Evolutionary conservation across 768 basidiomycete genomes (phyloP).

Genomic region (Mycena amicta): DNA sequence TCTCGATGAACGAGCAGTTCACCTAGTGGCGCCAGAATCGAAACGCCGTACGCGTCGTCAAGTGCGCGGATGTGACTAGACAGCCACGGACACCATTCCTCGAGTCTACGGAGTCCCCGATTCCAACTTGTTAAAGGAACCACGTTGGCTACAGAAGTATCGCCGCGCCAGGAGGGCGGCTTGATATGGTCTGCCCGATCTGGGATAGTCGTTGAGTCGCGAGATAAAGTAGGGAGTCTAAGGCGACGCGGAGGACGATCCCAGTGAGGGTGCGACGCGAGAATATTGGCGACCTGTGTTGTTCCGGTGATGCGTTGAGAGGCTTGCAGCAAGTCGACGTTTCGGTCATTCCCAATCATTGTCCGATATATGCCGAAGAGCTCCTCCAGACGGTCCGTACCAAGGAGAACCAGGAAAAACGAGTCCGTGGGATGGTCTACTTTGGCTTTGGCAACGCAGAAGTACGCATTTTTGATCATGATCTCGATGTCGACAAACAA

Average conservation of each 20-base stretch:
- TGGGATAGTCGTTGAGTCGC: no score
- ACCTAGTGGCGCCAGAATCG: not conserved
- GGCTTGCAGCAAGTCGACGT: constrained; percentile 30
- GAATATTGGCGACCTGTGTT: constrained; percentile 37
- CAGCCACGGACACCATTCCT: no score
- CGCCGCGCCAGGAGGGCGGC: constrained; percentile 37
- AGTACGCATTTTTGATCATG: constrained; percentile 42
- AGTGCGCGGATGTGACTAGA: no score
- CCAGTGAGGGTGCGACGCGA: constrained; percentile 41
- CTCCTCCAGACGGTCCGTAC: constrained; percentile 40
- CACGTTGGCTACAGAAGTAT: constrained; percentile 29
- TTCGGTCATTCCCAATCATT: constrained; percentile 37
- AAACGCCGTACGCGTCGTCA: no score
- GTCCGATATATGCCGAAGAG: constrained; percentile 38
- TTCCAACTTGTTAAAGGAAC: constrained; percentile 35
- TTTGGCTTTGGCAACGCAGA: constrained; percentile 42
- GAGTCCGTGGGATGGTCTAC: constrained; percentile 30
- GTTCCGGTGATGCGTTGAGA: constrained; percentile 30
- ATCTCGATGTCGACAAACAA: constrained; percentile 33
- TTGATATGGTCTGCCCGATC: constrained; percentile 41
- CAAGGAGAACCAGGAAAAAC: constrained; percentile 39
- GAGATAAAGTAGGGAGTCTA: no score
- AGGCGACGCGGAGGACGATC: constrained; percentile 38
- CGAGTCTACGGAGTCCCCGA: no score
- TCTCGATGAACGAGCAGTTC: not conserved